Conservation (phyloP, 2,329 filamentous ascomycete species). For the Grosmannia clavigera region DNA sequence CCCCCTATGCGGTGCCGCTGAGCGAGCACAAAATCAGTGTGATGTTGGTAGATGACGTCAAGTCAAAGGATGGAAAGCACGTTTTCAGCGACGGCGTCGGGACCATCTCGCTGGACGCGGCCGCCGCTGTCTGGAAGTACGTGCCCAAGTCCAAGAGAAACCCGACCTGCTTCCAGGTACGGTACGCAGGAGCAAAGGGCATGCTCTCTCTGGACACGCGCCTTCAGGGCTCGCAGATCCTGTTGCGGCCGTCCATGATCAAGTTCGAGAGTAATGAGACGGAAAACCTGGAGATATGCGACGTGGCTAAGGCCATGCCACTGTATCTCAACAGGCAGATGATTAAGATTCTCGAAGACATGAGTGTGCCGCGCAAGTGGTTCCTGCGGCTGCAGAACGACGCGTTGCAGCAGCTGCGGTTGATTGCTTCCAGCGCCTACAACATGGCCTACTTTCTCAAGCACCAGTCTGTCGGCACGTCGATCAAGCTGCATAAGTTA, state of each 20-base stretch:
- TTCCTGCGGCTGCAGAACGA: constrained; percentile 53
- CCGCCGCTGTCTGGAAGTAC: constrained; percentile 45
- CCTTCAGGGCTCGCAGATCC: constrained; percentile 44
- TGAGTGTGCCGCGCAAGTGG: constrained; percentile 43
- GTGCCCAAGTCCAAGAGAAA: constrained; percentile 33
- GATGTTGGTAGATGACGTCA: constrained; percentile 36
- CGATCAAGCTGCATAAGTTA: constrained; percentile 47
- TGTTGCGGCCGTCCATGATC: constrained; percentile 61
- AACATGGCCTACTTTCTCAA: constrained; percentile 58
- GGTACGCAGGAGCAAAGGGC: constrained; percentile 63
- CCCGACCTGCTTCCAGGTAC: constrained; percentile 62
- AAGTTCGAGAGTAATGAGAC: constrained; percentile 54
- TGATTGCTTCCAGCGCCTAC: constrained; percentile 41
- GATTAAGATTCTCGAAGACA: constrained; percentile 79
- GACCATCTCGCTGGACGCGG: constrained; percentile 50
- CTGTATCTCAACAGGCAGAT: constrained; percentile 66
- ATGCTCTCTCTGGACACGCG: constrained; percentile 60
- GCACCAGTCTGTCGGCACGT: constrained; percentile 45
- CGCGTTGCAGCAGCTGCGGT: constrained; percentile 48
- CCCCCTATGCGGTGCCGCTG: constrained; percentile 47
- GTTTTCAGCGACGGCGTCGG: constrained; percentile 74
- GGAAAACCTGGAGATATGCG: constrained; percentile 58
- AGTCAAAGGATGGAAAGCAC: constrained; percentile 32
- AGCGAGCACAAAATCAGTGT: constrained; percentile 22
- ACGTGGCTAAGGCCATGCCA: constrained; percentile 52